A percentile compares a stretch with the other conserved stretches of the same genome.
These are phyloP conservation scores for Hippophae gyantsensis DNA, from an alignment of 306 rosid species.

Conservation along the genomic window DNA sequence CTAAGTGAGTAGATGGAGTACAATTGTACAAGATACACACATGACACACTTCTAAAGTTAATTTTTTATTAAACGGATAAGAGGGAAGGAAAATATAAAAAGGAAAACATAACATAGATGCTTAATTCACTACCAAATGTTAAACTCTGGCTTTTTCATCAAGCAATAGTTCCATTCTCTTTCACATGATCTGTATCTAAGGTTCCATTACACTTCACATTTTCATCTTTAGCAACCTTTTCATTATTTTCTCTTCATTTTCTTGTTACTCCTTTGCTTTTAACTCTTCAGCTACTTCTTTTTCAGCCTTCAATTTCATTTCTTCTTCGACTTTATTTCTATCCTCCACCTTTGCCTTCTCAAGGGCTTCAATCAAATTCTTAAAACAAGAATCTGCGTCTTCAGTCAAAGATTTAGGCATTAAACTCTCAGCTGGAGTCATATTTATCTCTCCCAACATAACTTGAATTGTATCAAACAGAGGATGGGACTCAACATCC, in stretches of 20 bases:
- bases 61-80: too few relatives aligned
- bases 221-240: neutral
- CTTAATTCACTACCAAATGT: neutral
- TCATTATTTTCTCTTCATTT: neutral
- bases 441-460: conserved; percentile 36
- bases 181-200: neutral
- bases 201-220: conserved; percentile 14
- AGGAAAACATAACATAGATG: too few relatives aligned
- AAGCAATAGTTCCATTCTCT: conserved; percentile 1
- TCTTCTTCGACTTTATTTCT: conserved; percentile 23
- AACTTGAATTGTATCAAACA: conserved; percentile 26
- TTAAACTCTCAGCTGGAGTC: conserved; percentile 61
- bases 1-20: too few relatives aligned
- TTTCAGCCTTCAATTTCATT: conserved; percentile 6
- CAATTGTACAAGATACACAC: too few relatives aligned
- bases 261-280: neutral
- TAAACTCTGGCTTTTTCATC: neutral
- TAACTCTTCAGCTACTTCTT: neutral
- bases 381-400: conserved; percentile 28
- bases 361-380: conserved; percentile 38
- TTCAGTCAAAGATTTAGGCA: conserved; percentile 40
- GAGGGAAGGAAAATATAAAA: neutral
- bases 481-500: conserved; percentile 30
- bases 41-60: neutral
- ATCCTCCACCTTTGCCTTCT: conserved; percentile 29